A percentile compares a stretch with the other conserved stretches of the same genome.
Conservation (phyloP, 192 early-diverging fungal species). For the Umbelopsis sp. region DNA sequence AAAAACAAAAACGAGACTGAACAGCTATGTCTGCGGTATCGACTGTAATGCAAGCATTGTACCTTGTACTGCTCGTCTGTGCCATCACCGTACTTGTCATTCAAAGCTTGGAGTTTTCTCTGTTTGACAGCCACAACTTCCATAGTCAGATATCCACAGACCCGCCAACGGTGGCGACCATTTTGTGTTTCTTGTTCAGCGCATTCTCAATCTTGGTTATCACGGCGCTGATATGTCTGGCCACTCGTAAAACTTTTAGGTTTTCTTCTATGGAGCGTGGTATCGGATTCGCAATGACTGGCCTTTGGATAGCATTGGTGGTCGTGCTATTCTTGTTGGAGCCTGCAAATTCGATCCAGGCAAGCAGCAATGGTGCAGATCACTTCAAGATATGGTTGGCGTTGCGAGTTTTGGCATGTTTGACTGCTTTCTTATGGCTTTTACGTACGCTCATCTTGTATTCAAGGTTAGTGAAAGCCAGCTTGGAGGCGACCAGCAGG, state of each 20-base stretch:
- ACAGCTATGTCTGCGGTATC: too few relatives aligned
- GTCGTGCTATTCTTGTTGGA: not conserved
- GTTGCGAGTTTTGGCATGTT: not conserved
- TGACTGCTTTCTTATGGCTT: not conserved
- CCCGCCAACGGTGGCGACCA: not conserved
- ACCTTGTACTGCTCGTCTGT: too few relatives aligned
- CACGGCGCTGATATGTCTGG: not conserved
- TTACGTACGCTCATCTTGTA: not conserved
- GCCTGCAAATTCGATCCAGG: not conserved
- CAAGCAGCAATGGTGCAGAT: not conserved
- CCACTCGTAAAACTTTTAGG: not conserved
- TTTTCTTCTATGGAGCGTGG: constrained; percentile 10
- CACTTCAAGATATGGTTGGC: not conserved
- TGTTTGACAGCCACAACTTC: too few relatives aligned
- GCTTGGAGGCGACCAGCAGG: not conserved
- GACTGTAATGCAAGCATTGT: too few relatives aligned
- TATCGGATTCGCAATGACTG: not conserved
- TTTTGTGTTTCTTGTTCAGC: not conserved
- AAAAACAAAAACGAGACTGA: too few relatives aligned
- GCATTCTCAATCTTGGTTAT: not conserved
- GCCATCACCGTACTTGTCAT: too few relatives aligned
- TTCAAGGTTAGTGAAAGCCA: not conserved
- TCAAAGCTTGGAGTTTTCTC: too few relatives aligned
- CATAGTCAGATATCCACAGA: not conserved
- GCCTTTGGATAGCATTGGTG: not conserved